Base-by-base conservation (phyloP, 1,139 yeast genomes). In the Wickerhamomyces sp. region DNA sequence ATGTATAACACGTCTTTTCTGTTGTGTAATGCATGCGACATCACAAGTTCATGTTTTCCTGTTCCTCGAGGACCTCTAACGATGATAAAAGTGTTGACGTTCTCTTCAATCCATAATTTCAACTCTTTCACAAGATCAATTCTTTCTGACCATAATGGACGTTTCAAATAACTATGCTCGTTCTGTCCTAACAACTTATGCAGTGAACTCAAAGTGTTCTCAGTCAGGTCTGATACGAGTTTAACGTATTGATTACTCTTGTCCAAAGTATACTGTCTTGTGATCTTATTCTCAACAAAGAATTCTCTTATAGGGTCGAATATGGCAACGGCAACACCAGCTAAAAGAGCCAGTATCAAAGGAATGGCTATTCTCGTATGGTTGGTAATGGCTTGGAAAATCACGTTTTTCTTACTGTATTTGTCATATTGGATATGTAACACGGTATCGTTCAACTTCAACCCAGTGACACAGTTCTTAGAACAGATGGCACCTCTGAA, bases 21-120 rank as follows among this genome's bases (percentile, higher is more conserved):
- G 23, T 63, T 73, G 28, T 66, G 62, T 31, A 87, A 64, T 2
- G 85, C 80, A 52, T 81, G 77, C 33, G 80, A 79, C 54, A 79
- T 65, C 4, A 91, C 88, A 43, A 91, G 66, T 41, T 82, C 93
- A 42, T 78, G 75, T 50, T 91, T 91, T 13, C 98, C 98, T 17
- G 95, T 78, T 6, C 98, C 98, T 46, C 87, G 73, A 3, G 98
- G 98, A 4, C 98, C 98, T 45, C 81, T 77, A 2, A 91, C 81
- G 4, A 91, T 76, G 24, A 89, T 87, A 55, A 88, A 91, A 2
- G 96, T 86, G 49, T 76, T 74, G n/a, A 76, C 75, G 42, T 85
- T 86, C 55, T 64, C 69, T 45, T 74, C 76, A n/a, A 89, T 64
- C 94, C 95, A 84, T 46, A 85, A 66, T 46, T 70, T 73, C 38